Conservation (phyloP, 1,284 basidiomycete species). For the Malassezia dermatis region DNA sequence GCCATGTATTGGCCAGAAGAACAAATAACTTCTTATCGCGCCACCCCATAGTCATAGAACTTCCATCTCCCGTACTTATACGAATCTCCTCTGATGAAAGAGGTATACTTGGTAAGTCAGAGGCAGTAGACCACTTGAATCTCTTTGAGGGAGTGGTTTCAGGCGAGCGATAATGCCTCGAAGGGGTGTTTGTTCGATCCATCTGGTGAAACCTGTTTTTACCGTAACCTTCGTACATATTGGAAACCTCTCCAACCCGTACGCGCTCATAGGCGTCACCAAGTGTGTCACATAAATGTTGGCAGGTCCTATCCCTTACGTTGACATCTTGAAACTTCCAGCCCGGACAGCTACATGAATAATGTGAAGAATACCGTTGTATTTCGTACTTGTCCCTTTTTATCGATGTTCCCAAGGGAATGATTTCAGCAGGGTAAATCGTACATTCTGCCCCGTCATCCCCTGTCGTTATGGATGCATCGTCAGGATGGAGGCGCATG, state of each 20-base stretch:
- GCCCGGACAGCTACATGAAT: slow-evolving; percentile 50
- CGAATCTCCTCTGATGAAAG: neutral
- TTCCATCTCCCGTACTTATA: neutral
- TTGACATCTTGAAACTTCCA: slow-evolving; percentile 53
- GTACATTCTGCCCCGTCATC: slow-evolving; percentile 3
- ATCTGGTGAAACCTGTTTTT: neutral
- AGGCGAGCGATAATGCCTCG: neutral
- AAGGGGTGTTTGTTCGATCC: neutral
- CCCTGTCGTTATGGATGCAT: slow-evolving; percentile 6
- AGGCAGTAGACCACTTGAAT: neutral
- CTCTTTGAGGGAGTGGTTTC: slow-evolving; percentile 51
- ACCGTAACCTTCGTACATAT: neutral
- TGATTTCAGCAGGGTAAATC: slow-evolving; percentile 3
- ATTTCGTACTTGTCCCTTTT: slow-evolving; percentile 51
- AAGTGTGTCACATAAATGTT: slow-evolving; percentile 56
- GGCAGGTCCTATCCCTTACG: slow-evolving; percentile 57
- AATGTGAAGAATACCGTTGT: slow-evolving; percentile 53
- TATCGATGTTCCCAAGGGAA: slow-evolving; percentile 11
- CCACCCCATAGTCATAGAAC: neutral
- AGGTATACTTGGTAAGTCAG: neutral
- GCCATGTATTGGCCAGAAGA: slow-evolving; percentile 57
- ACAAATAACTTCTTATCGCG: slow-evolving; percentile 33
- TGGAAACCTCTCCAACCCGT: slow-evolving; percentile 46
- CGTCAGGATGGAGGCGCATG: neutral
- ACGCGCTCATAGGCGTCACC: slow-evolving; percentile 56